Evolutionary conservation across 2,329 filamentous ascomycete species (phyloP).

Genomic region (Tetracladium maxilliforme): DNA sequence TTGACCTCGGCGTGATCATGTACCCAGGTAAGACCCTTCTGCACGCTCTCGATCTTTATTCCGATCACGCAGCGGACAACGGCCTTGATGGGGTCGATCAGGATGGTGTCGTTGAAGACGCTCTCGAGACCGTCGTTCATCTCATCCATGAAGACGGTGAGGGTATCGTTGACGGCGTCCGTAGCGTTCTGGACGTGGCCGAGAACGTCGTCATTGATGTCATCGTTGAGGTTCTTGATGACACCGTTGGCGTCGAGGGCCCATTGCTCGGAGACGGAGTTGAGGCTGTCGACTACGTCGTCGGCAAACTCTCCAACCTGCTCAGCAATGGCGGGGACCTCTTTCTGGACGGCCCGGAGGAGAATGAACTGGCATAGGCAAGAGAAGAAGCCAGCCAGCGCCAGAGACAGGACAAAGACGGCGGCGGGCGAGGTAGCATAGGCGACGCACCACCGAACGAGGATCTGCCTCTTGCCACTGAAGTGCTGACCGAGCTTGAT

Average conservation of each 20-base stretch:
- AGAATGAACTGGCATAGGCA: conserved; percentile 56
- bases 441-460: conserved; percentile 48
- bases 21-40: conserved; percentile 89
- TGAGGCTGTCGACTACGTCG: conserved; percentile 44
- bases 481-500: conserved; percentile 55
- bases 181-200: conserved; percentile 81
- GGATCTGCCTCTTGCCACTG: conserved; percentile 45
- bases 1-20: conserved; percentile 71
- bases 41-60: conserved; percentile 70
- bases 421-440: conserved; percentile 55
- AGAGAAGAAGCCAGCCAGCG: conserved; percentile 48
- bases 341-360: conserved; percentile 44
- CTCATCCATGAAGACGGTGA: conserved; percentile 67
- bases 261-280: conserved; percentile 52
- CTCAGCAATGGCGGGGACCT: conserved; percentile 47
- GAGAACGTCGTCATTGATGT: conserved; percentile 75
- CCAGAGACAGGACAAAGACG: conserved; percentile 54
- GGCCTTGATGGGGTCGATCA: conserved; percentile 63
- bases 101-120: conserved; percentile 70
- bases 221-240: conserved; percentile 42
- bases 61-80: conserved; percentile 79
- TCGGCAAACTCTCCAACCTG: conserved; percentile 52
- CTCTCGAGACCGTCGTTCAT: conserved; percentile 60
- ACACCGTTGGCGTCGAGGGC: conserved; percentile 45
- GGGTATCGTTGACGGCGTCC: conserved; percentile 65